Evolutionary conservation across 306 rosid genomes (phyloP).

Genomic region (Sechiopsis laciniata): DNA sequence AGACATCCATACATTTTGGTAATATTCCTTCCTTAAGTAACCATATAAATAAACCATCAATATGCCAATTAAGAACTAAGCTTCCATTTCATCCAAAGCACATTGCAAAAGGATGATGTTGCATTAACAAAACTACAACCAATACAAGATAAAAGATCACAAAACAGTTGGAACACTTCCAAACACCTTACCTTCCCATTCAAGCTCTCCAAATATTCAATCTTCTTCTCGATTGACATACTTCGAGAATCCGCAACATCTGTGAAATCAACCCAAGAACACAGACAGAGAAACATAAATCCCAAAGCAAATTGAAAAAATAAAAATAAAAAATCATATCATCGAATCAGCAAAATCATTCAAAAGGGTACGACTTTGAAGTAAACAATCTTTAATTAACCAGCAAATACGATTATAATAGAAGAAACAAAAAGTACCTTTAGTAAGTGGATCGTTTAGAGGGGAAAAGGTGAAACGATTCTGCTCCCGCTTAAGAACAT

Average conservation of each 20-base stretch:
- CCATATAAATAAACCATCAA: neutral
- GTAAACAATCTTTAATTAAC: neutral
- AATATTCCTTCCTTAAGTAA: neutral
- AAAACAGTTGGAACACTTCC: neutral
- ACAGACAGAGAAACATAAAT: constrained; percentile 20
- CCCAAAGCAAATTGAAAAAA: neutral
- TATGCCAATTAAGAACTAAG: neutral
- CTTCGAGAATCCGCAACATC: constrained; percentile 32
- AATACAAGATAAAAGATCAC: neutral
- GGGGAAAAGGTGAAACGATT: constrained; percentile 32
- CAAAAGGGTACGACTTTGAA: neutral
- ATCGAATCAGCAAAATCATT: neutral
- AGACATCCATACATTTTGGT: neutral
- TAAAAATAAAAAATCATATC: neutral
- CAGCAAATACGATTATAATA: neutral
- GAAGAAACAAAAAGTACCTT: constrained; percentile 30
- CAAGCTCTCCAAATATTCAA: constrained; percentile 70
- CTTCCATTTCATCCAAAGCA: neutral
- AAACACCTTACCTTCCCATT: constrained; percentile 52
- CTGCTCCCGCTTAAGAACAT: constrained; percentile 41
- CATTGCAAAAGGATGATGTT: neutral
- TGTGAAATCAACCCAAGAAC: constrained; percentile 28
- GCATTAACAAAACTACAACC: constrained; percentile 3
- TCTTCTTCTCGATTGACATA: constrained; percentile 79
- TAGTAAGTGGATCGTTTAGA: constrained; percentile 27